Evolutionary conservation across 1,284 basidiomycete species (phyloP).

Genomic region (Vanrija humicola): DNA sequence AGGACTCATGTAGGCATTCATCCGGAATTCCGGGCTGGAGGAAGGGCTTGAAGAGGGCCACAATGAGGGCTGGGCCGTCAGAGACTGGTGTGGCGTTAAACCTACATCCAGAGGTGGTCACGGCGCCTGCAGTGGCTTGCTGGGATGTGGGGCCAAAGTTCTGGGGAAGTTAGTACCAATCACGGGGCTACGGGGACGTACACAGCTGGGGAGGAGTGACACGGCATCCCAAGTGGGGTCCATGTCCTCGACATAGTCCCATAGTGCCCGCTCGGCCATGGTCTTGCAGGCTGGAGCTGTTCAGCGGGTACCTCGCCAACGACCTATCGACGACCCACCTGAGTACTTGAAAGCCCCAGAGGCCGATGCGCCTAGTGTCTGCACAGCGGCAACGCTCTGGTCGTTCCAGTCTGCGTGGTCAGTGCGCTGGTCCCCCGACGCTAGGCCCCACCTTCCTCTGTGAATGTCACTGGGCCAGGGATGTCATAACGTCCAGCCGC

Average conservation of each 20-base stretch:
- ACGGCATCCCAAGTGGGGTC: conserved; percentile 57
- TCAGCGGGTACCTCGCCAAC: too few species aligned
- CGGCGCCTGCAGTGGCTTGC: neutral
- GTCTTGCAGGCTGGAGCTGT: conserved; percentile 52
- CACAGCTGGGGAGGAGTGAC: conserved; percentile 55
- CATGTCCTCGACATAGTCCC: conserved; percentile 55
- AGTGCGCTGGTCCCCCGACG: neutral
- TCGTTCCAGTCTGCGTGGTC: neutral
- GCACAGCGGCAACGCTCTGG: neutral
- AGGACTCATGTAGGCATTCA: conserved; percentile 32
- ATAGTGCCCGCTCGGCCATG: conserved; percentile 56
- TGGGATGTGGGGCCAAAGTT: neutral
- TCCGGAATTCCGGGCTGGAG: conserved; percentile 15
- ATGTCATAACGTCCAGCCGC: neutral
- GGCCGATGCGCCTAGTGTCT: conserved; percentile 49
- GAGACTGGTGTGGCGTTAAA: too few species aligned
- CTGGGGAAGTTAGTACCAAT: conserved; percentile 48
- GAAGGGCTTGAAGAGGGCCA: neutral
- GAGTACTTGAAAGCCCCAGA: conserved; percentile 52
- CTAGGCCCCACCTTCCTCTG: neutral
- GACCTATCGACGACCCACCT: neutral
- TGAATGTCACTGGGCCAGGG: neutral
- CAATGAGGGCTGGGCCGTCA: too few species aligned
- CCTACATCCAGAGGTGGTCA: too few species aligned
- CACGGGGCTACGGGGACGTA: conserved; percentile 48